Base-by-base conservation (phyloP, 306 rosid genomes). In the Herpetospermum pedunculosum region DNA sequence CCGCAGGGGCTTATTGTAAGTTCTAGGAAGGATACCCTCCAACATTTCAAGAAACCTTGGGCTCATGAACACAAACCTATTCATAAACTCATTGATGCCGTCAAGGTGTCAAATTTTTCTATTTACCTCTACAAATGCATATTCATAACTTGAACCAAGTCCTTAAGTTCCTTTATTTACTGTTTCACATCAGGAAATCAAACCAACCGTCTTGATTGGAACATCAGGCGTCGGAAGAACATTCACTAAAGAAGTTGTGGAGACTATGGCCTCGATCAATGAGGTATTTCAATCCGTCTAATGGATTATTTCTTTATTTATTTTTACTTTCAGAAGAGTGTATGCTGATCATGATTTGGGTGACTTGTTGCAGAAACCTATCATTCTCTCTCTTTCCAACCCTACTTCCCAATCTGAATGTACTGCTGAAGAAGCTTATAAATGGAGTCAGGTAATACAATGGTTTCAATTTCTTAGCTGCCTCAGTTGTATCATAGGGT, bases 391-490 rank as follows among this genome's bases (percentile, higher is more conserved):
- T 37, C 90, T 87, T 79, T 87, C 90, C 50, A 87, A 87, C 75
- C 90, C 90, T 70, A 87, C 90, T 69, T 84, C 90, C 49, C 90
- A 87, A 77, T 84, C 90, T 60, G 90, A 87, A 75, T 87, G 90
- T 40, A 87, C 90, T 30, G 90, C 90, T 5, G 88, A 84, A 79
- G 86, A 87, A 80, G 90, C 90, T 23, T 87, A 87, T 48, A 80
- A 65, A 63, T 87, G 90, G 90, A 80, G 83, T 53, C 64, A 84
- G 88, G 90, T 86, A 84, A 69, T 35, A 41, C 8, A 52, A 19
- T 38, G 12, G 10, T 53, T 40, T n/a, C 52, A 5, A 47, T 47
- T 16, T 47, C 19, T 47, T 2, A 47, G 4, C 52, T 30, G 19
- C 2, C 52, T 15, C 52, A 47, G 52, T 16, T 47, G 7, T 47